phyloP scores from a whole-genome alignment of 2,329 filamentous ascomycete species.

The Fusarium bulbicola region DNA sequence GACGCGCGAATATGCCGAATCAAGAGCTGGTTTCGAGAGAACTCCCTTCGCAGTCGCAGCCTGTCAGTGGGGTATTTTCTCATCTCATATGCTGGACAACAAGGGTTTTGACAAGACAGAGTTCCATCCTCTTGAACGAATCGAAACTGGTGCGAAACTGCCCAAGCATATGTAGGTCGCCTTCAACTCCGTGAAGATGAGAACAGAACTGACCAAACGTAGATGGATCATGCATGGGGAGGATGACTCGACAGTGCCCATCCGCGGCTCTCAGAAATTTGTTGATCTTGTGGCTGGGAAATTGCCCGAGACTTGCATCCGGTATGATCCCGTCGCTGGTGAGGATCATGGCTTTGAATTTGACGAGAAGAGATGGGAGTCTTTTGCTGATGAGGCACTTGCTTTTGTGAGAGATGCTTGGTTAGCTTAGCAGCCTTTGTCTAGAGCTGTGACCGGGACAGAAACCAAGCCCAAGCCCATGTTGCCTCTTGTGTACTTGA shows the following conservation, averaged over 20 bases:
- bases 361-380: slow-evolving; percentile 25
- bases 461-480: no score
- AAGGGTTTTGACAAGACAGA: not conserved
- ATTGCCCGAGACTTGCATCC: slow-evolving; percentile 5
- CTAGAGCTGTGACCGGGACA: not conserved
- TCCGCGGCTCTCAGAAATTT: slow-evolving; percentile 13
- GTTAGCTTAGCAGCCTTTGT: not conserved
- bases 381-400: slow-evolving; percentile 19
- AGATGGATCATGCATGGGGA: slow-evolving; percentile 40
- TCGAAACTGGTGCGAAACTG: slow-evolving; percentile 19
- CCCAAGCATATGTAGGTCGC: not conserved
- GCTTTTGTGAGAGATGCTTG: slow-evolving; percentile 28
- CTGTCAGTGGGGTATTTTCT: slow-evolving; percentile 24
- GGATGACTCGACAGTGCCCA: slow-evolving; percentile 18
- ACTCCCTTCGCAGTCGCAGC: slow-evolving; percentile 12
- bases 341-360: slow-evolving; percentile 40
- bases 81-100: slow-evolving; percentile 25
- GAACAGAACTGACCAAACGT: not conserved
- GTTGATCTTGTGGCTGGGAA: slow-evolving; percentile 2
- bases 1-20: not conserved
- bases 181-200: fast-evolving
- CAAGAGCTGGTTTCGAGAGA: slow-evolving; percentile 24
- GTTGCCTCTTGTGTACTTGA: no score
- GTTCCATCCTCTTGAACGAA: slow-evolving; percentile 27
- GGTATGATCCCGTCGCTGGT: slow-evolving; percentile 24